Evolutionary conservation across 192 early-diverging fungal genomes (phyloP), one percentile per base, ranked within the genome.

Genomic region (Mortierella hygrophila): DNA sequence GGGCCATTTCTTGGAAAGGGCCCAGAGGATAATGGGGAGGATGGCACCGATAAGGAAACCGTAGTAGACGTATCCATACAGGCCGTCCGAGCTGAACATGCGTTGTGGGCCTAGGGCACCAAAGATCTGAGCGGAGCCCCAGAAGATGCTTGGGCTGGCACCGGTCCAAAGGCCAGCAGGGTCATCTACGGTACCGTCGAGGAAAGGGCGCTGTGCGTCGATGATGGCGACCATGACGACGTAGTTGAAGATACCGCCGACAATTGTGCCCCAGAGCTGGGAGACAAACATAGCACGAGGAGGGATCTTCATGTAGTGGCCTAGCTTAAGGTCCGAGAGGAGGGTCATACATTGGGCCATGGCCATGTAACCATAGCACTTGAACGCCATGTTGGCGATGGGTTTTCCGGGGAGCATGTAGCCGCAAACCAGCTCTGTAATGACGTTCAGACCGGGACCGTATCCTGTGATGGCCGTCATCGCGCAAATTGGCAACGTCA

Each of bases 281-380:
- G 88, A 82, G 20, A 90, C 73, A 81, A 95, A 93, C 87, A 96
- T 90, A 44, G 88, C 70, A 42, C 90, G 90, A 21, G 94, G 95
- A 38, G 93, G 90, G 35, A 96, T 92, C 81, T 96, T 94, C 87
- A 94, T 90, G 87, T 95, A 95, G 70, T 93, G 91, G 0, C 93
- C 93, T 11, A 96, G 89, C 77, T 97, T 97, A 55, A 97, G 88
- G 82, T 96, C 95, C 63, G 74, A 37, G 11, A 95, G 79, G 26
- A 97, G 91, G 26, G 89, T 89, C 37, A 97, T 81, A 57, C 93
- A 93, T 88, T 99, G 97, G 21, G 88, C 81, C 92, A 96, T 93
- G 10, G 93, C 89, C 54, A 88, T 88, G 75, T 88, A 89, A 32
- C 90, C 88, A 76, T 91, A 88, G 42, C 88, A 88, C 88, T 94